Evolutionary conservation across 352 stramenopile genomes (phyloP).

Genomic region (Pythium dissimile): DNA sequence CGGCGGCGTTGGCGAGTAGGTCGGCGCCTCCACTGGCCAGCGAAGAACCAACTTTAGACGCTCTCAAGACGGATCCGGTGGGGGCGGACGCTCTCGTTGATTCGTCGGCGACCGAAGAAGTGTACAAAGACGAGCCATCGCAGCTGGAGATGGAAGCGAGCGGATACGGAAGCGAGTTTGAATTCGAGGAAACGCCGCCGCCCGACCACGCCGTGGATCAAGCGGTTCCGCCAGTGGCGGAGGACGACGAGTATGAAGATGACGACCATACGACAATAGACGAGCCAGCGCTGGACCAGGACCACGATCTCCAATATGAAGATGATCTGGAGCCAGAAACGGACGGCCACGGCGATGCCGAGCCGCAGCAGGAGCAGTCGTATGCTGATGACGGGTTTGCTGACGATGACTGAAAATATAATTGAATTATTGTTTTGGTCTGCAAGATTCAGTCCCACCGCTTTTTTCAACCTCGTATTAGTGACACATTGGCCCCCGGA

Average conservation of each 20-base stretch:
- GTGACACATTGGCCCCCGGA: no score
- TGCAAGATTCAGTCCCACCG: no score
- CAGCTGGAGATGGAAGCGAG: constrained; percentile 15
- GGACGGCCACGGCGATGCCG: constrained; percentile 18
- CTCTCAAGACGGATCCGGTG: no score
- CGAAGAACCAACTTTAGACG: no score
- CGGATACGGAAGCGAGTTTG: constrained; percentile 41
- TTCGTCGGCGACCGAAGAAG: no score
- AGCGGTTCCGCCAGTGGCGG: background rate
- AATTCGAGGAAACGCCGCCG: constrained; percentile 24
- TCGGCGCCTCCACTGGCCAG: no score
- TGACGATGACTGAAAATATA: constrained; percentile 11
- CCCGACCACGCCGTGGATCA: no score
- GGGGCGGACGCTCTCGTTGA: no score
- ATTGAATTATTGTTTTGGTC: no score
- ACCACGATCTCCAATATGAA: constrained; percentile 13
- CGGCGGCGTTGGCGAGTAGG: no score
- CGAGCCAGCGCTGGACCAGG: background rate
- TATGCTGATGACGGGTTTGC: constrained; percentile 47
- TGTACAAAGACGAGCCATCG: no score
- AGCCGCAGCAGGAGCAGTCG: constrained; percentile 25
- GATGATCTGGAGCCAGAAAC: constrained; percentile 10
- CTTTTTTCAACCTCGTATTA: no score
- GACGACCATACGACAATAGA: constrained; percentile 21
- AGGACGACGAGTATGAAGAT: constrained; percentile 38